Evolutionary conservation across 129 eudicot species (phyloP), one percentile per base, ranked within the genome.

Genomic region (Logfia minima): DNA sequence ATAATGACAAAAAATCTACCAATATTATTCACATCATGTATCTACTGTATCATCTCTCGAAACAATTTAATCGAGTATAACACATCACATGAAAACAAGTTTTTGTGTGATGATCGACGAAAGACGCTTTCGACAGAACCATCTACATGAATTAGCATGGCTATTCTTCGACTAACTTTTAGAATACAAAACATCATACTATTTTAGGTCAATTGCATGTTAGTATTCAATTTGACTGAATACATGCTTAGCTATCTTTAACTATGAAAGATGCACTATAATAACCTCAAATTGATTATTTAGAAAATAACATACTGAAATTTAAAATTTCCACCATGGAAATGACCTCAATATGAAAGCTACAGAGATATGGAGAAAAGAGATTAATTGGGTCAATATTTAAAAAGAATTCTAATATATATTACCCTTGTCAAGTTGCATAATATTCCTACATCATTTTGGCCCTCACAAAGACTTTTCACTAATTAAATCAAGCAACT

Each of bases 401-500:
- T 61, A 18, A 8, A 71, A 61, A 66, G n/a, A 60, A 56, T 68
- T 68, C 69, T 17, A 58, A 53, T 52, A 39, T 39, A 39, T 2
- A 52, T 80, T 80, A 74, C 74, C 75, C 75, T 65, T 41, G 78
- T 75, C 83, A 74, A 80, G 62, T 80, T 80, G 83, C 79, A 66
- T 55, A 32, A 32, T 8, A 80, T 80, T 80, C 83, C 28, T 74
- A 66, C 43, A 17, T 72, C 78, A 32, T 66, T 66, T 34, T 80
- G 79, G 53, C 53, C 70, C 52, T 71, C 41, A 64, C 8, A 69
- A 52, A 29, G 10, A 59, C 35, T 71, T 58, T 16, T 21, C 0
- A 41, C 45, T 45, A 26, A 5, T 11, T 24, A 16, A 0, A 43
- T 32, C 21, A 28, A 64, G 4, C 8, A 21, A 66, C 48, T 72